These are phyloP conservation scores for Wickerhamomyces chambardii DNA, from an alignment of 805 yeast genomes.

Conservation along the genomic window DNA sequence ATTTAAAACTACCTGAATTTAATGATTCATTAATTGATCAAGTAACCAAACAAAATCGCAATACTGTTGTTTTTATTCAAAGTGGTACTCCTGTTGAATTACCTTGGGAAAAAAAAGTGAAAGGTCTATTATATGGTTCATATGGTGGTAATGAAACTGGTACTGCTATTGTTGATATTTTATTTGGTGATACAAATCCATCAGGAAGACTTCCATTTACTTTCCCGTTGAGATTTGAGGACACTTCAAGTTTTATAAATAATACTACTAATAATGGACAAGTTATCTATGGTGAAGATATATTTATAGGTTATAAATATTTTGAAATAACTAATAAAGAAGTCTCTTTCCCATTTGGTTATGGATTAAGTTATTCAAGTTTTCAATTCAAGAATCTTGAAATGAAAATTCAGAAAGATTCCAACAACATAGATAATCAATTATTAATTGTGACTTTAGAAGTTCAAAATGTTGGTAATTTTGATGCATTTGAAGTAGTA, in stretches of 20 bases:
- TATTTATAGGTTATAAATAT: constrained; percentile 47
- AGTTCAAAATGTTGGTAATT: constrained; percentile 36
- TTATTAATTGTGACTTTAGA: constrained; percentile 21
- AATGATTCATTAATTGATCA: constrained; percentile 36
- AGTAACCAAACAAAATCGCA: constrained; percentile 36
- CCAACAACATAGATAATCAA: no score
- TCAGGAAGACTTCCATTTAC: constrained; percentile 43
- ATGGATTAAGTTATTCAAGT: constrained; percentile 45
- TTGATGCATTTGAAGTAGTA: constrained; percentile 39
- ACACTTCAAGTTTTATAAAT: constrained; percentile 42
- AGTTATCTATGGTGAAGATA: constrained; percentile 48
- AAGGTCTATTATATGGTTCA: constrained; percentile 42
- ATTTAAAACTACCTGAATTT: constrained; percentile 41
- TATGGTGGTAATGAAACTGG: constrained; percentile 53
- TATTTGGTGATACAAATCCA: constrained; percentile 48
- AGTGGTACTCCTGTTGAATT: constrained; percentile 54
- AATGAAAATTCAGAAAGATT: no score
- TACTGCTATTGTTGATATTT: constrained; percentile 48
- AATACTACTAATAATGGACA: constrained; percentile 36
- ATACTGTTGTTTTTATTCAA: constrained; percentile 45
- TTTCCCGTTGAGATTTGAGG: constrained; percentile 36
- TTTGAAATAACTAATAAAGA: constrained; percentile 36
- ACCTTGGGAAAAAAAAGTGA: constrained; percentile 39
- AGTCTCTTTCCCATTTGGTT: constrained; percentile 46
- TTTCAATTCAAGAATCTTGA: constrained; percentile 25